Evolutionary conservation across 2,329 filamentous ascomycete genomes (phyloP).

Genomic region (Calonectria pteridis): DNA sequence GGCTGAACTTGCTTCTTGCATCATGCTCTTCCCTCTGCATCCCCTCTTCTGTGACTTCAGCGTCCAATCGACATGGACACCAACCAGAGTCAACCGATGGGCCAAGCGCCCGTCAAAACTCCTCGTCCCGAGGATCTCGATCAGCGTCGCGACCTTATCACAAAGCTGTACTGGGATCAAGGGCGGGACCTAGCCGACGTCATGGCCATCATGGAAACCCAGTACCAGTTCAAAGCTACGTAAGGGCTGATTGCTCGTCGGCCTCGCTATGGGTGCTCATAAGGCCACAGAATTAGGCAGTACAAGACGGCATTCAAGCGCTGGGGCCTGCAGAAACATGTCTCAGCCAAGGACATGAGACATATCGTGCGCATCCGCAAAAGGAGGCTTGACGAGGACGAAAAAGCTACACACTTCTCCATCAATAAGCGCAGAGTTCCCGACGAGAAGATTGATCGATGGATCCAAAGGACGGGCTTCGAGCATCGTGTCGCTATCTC

Average conservation of each 20-base stretch:
- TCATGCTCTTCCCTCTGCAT: neutral
- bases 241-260: neutral
- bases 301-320: constrained; percentile 5
- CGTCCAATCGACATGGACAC: neutral
- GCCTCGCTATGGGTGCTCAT: neutral
- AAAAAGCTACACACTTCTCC: neutral
- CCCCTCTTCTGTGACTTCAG: neutral
- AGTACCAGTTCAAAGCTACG: constrained; percentile 6
- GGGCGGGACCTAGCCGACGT: neutral
- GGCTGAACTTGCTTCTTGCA: neutral
- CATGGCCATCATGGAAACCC: constrained; percentile 1
- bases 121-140: neutral
- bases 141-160: neutral
- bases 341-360: neutral
- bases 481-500: neutral
- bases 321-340: constrained; percentile 5
- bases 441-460: neutral
- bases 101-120: neutral
- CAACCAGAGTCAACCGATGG: neutral
- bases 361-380: constrained; percentile 1
- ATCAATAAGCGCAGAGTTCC: neutral
- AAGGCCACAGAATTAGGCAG: neutral
- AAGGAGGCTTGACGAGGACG: neutral
- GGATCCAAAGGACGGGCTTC: constrained; percentile 6
- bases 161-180: neutral